These are phyloP conservation scores for Pyrenula aspistea DNA, from an alignment of 495 filamentous ascomycete species.

Conservation along the genomic window DNA sequence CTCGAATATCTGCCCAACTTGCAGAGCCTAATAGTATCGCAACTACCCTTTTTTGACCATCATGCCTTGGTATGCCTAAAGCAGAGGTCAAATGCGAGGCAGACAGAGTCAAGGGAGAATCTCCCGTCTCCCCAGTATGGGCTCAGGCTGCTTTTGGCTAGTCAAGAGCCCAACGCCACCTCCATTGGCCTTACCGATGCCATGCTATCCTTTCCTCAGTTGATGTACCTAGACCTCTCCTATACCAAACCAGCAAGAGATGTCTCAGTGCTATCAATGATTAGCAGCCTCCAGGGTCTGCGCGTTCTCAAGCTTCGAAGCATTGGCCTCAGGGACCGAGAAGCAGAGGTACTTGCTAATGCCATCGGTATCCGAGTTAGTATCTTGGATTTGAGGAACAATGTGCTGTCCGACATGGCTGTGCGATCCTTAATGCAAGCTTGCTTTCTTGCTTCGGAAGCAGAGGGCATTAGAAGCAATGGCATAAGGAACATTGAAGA, in stretches of 20 bases:
- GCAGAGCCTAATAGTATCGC: constrained; percentile 48
- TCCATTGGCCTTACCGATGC: constrained; percentile 38
- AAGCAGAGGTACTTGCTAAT: constrained; percentile 39
- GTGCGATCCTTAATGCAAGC: constrained; percentile 36
- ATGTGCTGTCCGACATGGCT: constrained; percentile 43
- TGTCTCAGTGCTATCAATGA: constrained; percentile 29
- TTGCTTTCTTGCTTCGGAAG: constrained; percentile 26
- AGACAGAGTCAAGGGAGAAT: constrained; percentile 13
- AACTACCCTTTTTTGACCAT: constrained; percentile 54
- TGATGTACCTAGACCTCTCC: constrained; percentile 51
- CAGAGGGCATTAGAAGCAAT: constrained; percentile 3
- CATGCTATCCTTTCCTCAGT: constrained; percentile 35
- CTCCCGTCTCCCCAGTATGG: constrained; percentile 16
- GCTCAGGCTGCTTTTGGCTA: constrained; percentile 44
- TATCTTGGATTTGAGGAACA: constrained; percentile 47
- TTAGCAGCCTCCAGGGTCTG: constrained; percentile 32
- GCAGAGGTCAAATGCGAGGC: constrained; percentile 7
- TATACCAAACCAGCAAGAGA: constrained; percentile 44
- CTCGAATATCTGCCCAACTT: constrained; percentile 47
- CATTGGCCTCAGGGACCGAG: constrained; percentile 41
- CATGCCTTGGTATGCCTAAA: constrained; percentile 41
- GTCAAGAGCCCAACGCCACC: constrained; percentile 45
- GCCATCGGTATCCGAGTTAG: constrained; percentile 39
- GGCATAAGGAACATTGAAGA: background rate
- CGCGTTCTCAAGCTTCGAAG: constrained; percentile 48